Percentiles rank a stretch among this genome's conserved stretches.
Evolutionary conservation across 306 rosid genomes (phyloP).

Genomic region (Cicer pinnatifidum): DNA sequence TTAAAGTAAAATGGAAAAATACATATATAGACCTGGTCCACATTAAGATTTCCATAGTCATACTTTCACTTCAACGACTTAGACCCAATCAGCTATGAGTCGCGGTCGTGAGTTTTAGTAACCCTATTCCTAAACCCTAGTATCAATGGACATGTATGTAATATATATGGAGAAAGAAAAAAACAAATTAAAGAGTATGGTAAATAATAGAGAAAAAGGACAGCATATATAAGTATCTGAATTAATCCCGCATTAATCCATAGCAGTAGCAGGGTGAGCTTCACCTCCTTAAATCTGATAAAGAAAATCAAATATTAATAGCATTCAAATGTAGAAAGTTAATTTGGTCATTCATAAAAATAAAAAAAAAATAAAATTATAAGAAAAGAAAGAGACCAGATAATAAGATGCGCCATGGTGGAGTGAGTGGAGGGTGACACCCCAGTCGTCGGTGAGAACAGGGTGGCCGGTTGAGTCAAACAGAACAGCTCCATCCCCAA

Average conservation of each 20-base stretch:
- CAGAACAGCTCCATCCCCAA: conserved; percentile 71
- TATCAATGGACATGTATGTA: too few species aligned
- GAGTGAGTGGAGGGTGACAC: conserved; percentile 74
- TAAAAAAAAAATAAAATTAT: not conserved
- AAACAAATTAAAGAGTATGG: too few species aligned
- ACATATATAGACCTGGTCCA: too few species aligned
- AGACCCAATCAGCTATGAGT: too few species aligned
- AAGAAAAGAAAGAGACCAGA: conserved; percentile 51
- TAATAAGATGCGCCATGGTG: conserved; percentile 79
- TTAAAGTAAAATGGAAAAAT: too few species aligned
- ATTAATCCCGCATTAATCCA: not conserved
- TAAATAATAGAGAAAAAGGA: not conserved
- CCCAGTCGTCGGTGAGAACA: conserved; percentile 83
- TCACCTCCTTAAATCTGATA: conserved; percentile 58
- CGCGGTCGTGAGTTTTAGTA: too few species aligned
- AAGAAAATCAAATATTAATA: not conserved
- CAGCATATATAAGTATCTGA: conserved; percentile 21
- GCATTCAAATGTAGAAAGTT: not conserved
- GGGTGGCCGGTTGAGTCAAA: conserved; percentile 71
- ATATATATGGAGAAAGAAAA: too few species aligned
- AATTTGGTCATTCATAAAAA: not conserved
- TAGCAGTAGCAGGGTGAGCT: conserved; percentile 24
- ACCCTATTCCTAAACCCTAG: too few species aligned
- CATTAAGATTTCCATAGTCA: too few species aligned
- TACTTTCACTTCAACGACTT: too few species aligned